Evolutionary conservation across 371 early-diverging fungal genomes (phyloP), one percentile per base, ranked within the genome.

Genomic region (Amoeboaphelidium protococcarum): DNA sequence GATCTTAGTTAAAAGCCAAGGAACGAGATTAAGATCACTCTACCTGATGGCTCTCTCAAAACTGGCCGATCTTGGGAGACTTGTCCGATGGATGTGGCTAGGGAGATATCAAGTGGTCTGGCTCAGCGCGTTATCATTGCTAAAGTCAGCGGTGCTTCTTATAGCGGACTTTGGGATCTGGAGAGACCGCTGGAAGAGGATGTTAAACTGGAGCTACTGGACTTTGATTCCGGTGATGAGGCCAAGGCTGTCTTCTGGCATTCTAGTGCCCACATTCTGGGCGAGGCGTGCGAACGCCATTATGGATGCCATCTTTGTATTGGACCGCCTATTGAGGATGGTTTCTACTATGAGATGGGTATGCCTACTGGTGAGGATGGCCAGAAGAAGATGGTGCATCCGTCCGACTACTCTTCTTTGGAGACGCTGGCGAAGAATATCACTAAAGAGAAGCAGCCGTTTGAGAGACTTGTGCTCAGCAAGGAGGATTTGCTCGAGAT

Each of bases 261-360:
- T 62, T 92, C 94, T n/a, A 86, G 88, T 56, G 98, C 99, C 1
- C 99, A 98, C 65, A 78, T 98, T 58, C 66, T 99, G 45, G 99
- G 99, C 49, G 92, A 94, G 60, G 95, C 97, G 24, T 86, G 89
- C 57, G 91, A 88, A 63, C 74, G 74, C 56, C 87, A 91, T 68
- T 92, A 81, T 58, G 91, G 86, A 47, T 83, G 87, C 65, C 81
- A 88, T 54, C 75, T 99, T 48, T 94, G 94, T 64, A 77, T 91
- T 51, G 99, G 99, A 40, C 99, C 99, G 44, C 98, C 99, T 44
- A 69, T 82, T 48, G 95, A 98, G 53, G 83, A 87, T 56, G 99
- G 99, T 37, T 98, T 98, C 73, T 98, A 84, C 68, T 99, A 98
- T 66, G 98, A 99, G 56, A 88, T 99, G 81, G 75, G 76, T 23